phyloP scores from a whole-genome alignment of 371 early-diverging fungal species.

The Lichtheimia hyalospora region DNA sequence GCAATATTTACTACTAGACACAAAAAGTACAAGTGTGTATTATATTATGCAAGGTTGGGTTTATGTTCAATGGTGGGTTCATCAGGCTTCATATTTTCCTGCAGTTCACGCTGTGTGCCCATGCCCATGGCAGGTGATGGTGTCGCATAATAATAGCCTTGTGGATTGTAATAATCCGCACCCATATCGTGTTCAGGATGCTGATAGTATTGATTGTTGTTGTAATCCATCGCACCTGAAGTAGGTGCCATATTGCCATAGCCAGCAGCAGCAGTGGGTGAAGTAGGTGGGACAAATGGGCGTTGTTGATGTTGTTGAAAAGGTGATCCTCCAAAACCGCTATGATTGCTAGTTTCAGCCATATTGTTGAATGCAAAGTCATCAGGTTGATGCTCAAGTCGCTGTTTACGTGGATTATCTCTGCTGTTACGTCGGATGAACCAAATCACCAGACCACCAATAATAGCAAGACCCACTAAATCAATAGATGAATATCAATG shows the following conservation, averaged over 20 bases:
- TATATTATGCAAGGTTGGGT: conserved; percentile 6
- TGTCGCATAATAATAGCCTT: background rate
- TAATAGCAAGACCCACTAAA: conserved; percentile 39
- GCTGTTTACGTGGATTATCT: conserved; percentile 15
- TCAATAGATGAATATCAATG: background rate
- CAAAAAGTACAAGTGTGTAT: background rate
- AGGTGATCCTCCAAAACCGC: background rate
- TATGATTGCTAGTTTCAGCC: background rate
- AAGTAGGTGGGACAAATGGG: conserved; percentile 11
- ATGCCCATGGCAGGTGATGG: background rate
- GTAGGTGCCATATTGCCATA: background rate
- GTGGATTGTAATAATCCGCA: background rate
- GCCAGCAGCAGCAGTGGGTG: background rate
- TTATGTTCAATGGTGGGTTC: conserved; percentile 5
- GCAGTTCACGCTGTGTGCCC: background rate
- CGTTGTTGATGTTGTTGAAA: conserved; percentile 8
- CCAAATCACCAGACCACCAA: conserved; percentile 35
- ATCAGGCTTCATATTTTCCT: conserved; percentile 3
- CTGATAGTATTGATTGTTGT: conserved; percentile 1
- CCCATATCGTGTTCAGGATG: conserved; percentile 2
- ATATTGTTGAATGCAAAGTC: conserved; percentile 15
- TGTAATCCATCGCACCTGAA: background rate
- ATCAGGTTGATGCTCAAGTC: conserved; percentile 15
- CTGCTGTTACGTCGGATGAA: conserved; percentile 34
- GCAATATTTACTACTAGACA: background rate